Base-by-base conservation (phyloP, 2,329 filamentous ascomycete genomes). In the Verticillium albo-atrum region DNA sequence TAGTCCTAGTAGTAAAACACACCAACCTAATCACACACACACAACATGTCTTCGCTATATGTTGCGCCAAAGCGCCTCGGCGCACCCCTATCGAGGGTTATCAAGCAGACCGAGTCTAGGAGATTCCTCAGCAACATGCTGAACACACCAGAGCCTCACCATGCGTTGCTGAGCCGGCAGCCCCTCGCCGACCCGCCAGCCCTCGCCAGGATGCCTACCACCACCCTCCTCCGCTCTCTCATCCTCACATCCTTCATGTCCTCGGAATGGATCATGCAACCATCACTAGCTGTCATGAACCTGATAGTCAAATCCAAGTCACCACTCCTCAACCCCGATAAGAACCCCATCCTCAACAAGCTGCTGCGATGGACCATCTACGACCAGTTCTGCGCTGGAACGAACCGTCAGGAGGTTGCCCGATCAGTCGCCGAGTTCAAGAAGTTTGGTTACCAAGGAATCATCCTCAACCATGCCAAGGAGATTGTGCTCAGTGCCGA, bases 321-420 rank as follows among this genome's bases (percentile, higher is more conserved):
- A 27, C 34, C 58, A 60, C 57, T 75, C 0, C 64, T 76, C 66
- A 77, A 77, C 62, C 73, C 82, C 17, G 80, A 84, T 54, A 72
- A 72, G 47, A 86, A 85, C 64, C 76, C 77, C 0, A 20, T 84
- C 0, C 70, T 85, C 14, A 71, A 75, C 27, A 68, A 71, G 12
- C 59, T 84, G 3, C 71, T 86, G 6, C 80, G 79, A 66, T 73
- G 77, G 60, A 83, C 81, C 0, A 82, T 80, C 4, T 79, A 72
- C 65, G 80, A 82, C 37, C 83, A 86, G 58, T 86, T 85, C 70
- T 86, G 83, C 63, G 79, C 80, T 0, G 83, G 83, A 1, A 79
- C 80, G 65, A 79, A 75, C 27, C 70, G 71, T 14, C 67, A 70
- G 0, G 78, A 84, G 68, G 78, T 83, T 0, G 71, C 71, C n/a